Conservation (phyloP, 805 yeast species). For the Yarrowia porcina region DNA sequence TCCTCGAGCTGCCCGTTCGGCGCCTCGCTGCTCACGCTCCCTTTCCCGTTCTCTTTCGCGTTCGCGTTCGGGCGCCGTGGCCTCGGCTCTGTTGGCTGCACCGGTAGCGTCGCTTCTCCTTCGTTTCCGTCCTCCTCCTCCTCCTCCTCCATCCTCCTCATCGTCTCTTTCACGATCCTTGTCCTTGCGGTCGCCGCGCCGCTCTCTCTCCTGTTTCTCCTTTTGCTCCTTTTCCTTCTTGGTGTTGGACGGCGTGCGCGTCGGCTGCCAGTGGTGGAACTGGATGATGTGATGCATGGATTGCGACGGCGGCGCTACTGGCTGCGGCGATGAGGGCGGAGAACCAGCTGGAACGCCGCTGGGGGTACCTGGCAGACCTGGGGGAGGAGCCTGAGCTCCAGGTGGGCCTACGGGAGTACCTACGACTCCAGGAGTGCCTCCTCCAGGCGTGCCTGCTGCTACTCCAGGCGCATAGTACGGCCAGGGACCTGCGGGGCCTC, state of each 20-base stretch:
- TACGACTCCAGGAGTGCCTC: background rate
- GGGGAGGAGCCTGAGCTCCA: background rate
- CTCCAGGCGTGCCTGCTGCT: background rate
- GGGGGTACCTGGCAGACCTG: constrained; percentile 19
- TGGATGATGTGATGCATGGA: constrained; percentile 51
- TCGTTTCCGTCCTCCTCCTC: background rate
- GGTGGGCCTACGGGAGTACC: background rate
- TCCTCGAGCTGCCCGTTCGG: background rate
- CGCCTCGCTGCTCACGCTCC: background rate
- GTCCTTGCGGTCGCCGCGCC: constrained; percentile 1
- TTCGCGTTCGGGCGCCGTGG: background rate
- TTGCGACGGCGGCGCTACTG: constrained; percentile 29
- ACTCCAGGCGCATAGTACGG: background rate
- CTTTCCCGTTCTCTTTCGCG: background rate
- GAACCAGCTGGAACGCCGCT: constrained; percentile 30
- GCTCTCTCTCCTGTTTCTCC: constrained; percentile 20
- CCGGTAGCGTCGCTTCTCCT: background rate
- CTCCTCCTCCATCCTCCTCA: background rate
- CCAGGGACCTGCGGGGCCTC: background rate
- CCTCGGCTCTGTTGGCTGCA: background rate
- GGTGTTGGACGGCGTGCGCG: constrained; percentile 26
- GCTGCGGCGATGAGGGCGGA: constrained; percentile 30
- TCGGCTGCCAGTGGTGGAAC: constrained; percentile 57
- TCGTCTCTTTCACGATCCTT: background rate
- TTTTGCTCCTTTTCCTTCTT: constrained; percentile 23